These are phyloP conservation scores for Penicillium sp. DNA, from an alignment of 2,329 filamentous ascomycete genomes.

Conservation along the genomic window DNA sequence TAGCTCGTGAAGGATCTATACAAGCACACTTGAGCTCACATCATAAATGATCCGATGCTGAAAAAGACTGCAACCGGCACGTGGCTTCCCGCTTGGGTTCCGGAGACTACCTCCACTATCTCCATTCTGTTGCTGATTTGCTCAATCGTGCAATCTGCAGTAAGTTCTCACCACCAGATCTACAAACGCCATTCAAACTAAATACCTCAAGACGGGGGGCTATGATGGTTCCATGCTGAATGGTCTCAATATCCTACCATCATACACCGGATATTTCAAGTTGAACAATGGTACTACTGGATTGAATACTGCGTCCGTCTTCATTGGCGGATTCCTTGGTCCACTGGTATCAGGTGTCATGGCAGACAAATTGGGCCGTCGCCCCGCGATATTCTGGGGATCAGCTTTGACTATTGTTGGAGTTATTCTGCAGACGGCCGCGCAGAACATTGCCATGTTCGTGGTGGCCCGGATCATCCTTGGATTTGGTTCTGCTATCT, in stretches of 20 bases:
- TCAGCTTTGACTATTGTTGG: slow-evolving; percentile 47
- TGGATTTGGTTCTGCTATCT: slow-evolving; percentile 48
- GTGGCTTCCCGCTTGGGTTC: slow-evolving; percentile 50
- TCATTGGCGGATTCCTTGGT: slow-evolving; percentile 53
- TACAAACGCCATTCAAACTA: neutral
- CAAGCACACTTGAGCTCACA: neutral
- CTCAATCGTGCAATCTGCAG: slow-evolving; percentile 48
- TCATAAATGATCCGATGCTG: slow-evolving; percentile 31
- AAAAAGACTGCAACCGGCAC: slow-evolving; percentile 43
- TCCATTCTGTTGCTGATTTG: slow-evolving; percentile 46
- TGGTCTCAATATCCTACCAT: slow-evolving; percentile 58
- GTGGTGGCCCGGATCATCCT: slow-evolving; percentile 51
- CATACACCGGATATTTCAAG: slow-evolving; percentile 58
- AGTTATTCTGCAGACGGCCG: slow-evolving; percentile 49
- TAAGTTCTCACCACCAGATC: slow-evolving; percentile 19
- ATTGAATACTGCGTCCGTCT: slow-evolving; percentile 58
- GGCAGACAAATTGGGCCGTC: slow-evolving; percentile 47
- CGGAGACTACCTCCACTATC: slow-evolving; percentile 43
- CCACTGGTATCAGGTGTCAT: slow-evolving; percentile 46
- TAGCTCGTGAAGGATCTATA: neutral
- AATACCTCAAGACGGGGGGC: slow-evolving; percentile 21
- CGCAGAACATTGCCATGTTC: slow-evolving; percentile 56
- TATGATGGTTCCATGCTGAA: slow-evolving; percentile 57
- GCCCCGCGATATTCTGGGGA: slow-evolving; percentile 45
- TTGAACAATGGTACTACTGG: slow-evolving; percentile 55